phyloP scores from a whole-genome alignment of 2,329 filamentous ascomycete species.

The Elsinoe batatas region DNA sequence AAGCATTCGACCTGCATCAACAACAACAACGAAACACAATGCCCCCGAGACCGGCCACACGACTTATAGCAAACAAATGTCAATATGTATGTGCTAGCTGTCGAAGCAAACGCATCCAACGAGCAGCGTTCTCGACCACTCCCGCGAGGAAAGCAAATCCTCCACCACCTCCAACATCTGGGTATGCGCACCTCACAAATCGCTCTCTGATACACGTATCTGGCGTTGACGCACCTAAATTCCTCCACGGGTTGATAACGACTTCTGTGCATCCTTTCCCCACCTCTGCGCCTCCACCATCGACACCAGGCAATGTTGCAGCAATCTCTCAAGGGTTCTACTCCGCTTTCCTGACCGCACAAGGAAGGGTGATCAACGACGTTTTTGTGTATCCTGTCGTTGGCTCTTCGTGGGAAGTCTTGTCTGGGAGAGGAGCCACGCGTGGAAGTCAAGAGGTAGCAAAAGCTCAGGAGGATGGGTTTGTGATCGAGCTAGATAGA shows the following conservation, averaged over 20 bases:
- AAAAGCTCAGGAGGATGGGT: slow-evolving; percentile 33
- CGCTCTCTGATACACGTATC: slow-evolving; percentile 70
- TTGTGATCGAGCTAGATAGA: slow-evolving; percentile 75
- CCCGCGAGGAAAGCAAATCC: slow-evolving; percentile 19
- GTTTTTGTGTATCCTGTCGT: slow-evolving; percentile 72
- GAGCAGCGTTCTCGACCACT: not conserved
- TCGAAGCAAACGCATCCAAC: not conserved
- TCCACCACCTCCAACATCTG: slow-evolving; percentile 41
- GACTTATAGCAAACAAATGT: not conserved
- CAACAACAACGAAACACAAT: not conserved
- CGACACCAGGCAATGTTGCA: slow-evolving; percentile 27
- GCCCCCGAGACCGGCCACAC: not conserved
- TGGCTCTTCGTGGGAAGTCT: slow-evolving; percentile 23
- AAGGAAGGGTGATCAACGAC: slow-evolving; percentile 75
- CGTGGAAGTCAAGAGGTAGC: not conserved
- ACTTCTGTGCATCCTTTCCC: slow-evolving; percentile 49
- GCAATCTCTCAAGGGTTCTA: slow-evolving; percentile 51
- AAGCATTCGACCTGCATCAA: not conserved
- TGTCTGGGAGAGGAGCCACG: not conserved
- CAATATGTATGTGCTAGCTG: not conserved
- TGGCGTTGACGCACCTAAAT: slow-evolving; percentile 70
- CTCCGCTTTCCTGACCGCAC: slow-evolving; percentile 73
- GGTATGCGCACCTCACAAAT: slow-evolving; percentile 51
- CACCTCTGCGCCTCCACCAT: slow-evolving; percentile 17
- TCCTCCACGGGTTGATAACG: slow-evolving; percentile 81